Conservation (phyloP, 345 rosid species). For the Populus alba region DNA sequence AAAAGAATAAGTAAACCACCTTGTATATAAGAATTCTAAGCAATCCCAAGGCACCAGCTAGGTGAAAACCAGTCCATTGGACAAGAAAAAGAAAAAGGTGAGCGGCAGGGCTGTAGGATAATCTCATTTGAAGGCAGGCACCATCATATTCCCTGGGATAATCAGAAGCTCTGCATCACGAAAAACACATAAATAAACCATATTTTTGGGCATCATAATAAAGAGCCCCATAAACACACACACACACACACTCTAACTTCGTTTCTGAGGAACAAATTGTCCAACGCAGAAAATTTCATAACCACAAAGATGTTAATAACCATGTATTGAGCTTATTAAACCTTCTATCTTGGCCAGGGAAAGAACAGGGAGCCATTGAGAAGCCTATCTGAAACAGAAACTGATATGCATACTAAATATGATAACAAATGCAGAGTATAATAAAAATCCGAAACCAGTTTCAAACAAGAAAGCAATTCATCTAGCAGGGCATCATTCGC, state of each 20-base stretch:
- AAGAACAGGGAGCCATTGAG: background rate
- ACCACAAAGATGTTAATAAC: background rate
- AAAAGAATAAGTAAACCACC: slow-evolving; percentile 34
- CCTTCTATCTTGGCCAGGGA: background rate
- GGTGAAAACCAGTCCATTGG: slow-evolving; percentile 92
- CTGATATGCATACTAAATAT: background rate
- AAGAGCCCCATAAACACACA: background rate
- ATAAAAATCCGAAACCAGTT: background rate
- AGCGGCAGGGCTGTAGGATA: slow-evolving; percentile 90
- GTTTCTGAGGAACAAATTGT: background rate
- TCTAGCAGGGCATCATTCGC: background rate
- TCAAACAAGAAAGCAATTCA: background rate
- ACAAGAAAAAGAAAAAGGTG: slow-evolving; percentile 82
- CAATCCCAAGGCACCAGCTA: slow-evolving; percentile 85
- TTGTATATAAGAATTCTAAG: slow-evolving; percentile 84
- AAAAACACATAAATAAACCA: background rate
- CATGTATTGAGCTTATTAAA: background rate
- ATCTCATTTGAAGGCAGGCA: slow-evolving; percentile 91
- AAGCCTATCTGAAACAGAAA: background rate
- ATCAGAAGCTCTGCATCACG: slow-evolving; percentile 73
- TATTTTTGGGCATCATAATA: background rate
- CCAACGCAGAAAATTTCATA: background rate
- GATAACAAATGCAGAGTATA: background rate
- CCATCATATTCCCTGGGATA: slow-evolving; percentile 81
- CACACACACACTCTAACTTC: background rate